Conservation (phyloP, 805 yeast genomes). For the Nakazawaea molendinolei region DNA sequence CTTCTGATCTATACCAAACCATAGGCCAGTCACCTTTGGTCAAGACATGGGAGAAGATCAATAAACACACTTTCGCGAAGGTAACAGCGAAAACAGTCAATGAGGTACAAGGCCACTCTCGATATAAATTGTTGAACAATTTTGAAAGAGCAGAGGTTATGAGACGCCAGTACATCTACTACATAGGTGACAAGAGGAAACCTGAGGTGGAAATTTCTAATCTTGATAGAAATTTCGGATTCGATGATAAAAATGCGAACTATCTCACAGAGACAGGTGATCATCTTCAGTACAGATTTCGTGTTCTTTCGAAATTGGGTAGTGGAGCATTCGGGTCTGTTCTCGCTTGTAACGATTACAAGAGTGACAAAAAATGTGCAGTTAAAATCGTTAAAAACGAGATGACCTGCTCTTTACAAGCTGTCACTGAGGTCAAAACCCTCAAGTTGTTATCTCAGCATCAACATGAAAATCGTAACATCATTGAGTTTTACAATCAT, state of each 20-base stretch:
- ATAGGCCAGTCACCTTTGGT: conserved; percentile 4
- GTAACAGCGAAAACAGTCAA: conserved; percentile 6
- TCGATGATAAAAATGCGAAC: conserved; percentile 65
- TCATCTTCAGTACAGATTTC: conserved; percentile 71
- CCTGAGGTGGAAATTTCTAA: conserved; percentile 30
- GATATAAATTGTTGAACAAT: conserved; percentile 28
- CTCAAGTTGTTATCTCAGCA: conserved; percentile 38
- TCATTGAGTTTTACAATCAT: conserved; percentile 57
- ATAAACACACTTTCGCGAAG: conserved; percentile 3
- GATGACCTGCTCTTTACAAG: conserved; percentile 68
- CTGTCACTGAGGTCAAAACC: conserved; percentile 68
- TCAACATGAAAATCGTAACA: conserved; percentile 24
- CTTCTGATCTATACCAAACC: conserved; percentile 7
- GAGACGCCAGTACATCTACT: conserved; percentile 43
- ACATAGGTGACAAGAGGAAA: conserved; percentile 32
- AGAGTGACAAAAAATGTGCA: conserved; percentile 52
- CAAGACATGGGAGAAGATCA: conserved; percentile 7
- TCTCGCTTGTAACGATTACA: conserved; percentile 61
- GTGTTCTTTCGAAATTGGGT: conserved; percentile 55
- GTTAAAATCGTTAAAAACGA: conserved; percentile 72
- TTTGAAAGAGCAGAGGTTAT: conserved; percentile 59
- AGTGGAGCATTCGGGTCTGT: conserved; percentile 84
- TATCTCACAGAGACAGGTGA: conserved; percentile 51
- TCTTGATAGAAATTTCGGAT: conserved; percentile 51
- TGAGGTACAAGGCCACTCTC: conserved; percentile 1